Evolutionary conservation across 805 yeast species (phyloP).

Genomic region (Wickerhamomyces ciferrii): DNA sequence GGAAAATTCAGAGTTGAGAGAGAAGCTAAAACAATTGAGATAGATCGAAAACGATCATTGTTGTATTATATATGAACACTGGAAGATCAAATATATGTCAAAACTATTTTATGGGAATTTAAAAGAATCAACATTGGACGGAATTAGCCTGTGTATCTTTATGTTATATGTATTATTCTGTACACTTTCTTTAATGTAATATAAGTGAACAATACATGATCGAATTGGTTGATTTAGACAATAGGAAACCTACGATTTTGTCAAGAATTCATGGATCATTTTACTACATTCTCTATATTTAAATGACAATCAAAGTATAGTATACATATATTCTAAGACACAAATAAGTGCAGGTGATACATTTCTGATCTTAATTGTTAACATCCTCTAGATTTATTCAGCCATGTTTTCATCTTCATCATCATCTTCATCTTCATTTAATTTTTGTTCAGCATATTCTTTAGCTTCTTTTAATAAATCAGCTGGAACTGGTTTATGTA

Average conservation of each 20-base stretch:
- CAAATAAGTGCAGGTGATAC: not conserved
- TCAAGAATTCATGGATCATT: not conserved
- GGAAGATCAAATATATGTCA: not conserved
- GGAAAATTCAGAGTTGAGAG: constrained; percentile 42
- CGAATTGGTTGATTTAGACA: too few relatives aligned
- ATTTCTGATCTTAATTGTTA: too few relatives aligned
- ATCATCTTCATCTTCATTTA: constrained; percentile 70
- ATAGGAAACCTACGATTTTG: too few relatives aligned
- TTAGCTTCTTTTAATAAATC: constrained; percentile 80
- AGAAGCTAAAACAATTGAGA: constrained; percentile 11
- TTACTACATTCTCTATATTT: too few relatives aligned
- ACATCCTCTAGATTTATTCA: constrained; percentile 8
- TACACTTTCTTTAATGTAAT: too few relatives aligned
- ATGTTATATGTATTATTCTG: too few relatives aligned
- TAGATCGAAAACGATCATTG: too few relatives aligned
- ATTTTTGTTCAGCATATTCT: constrained; percentile 76
- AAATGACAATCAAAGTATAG: too few relatives aligned
- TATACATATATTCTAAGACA: not conserved
- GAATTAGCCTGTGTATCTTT: too few relatives aligned
- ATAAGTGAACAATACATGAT: too few relatives aligned
- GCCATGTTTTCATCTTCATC: constrained; percentile 43
- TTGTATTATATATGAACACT: not conserved
- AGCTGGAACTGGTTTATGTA: constrained; percentile 75
- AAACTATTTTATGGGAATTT: too few relatives aligned
- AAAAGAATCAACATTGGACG: too few relatives aligned